Base-by-base conservation (phyloP, 305 asterid species). In the Euphrasia arctica region DNA sequence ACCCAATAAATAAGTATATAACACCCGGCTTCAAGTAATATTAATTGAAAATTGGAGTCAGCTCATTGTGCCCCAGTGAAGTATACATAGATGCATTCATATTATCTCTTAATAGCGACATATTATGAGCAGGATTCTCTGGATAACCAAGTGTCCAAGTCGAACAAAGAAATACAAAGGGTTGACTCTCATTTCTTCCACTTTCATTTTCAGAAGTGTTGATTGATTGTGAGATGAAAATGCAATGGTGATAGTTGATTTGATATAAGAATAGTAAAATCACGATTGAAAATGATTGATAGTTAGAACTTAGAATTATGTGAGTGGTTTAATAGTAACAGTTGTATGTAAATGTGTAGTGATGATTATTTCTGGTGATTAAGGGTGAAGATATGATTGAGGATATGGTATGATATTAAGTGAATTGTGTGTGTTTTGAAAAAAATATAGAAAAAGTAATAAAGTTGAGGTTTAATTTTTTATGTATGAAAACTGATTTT, bases 1-100 rank as follows among this genome's bases (percentile, higher is more conserved):
- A 2, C 42, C 61, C 67, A 67, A 50, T 27, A 54, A 66, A 50
- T 62, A 55, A 57, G 10, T 27, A 54, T 63, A 50, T 62, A 55
- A 57, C 58, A 42, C 65, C 59, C 42, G 11, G 66, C 49, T 50
- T 49, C 50, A 64, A 28, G 13, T 42, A 28, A 54, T 54, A 11
- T 14, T 64, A 27, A 18, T 27, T 42, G 51, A 58, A n/a, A 31
- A 59, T 31, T 31, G 5, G 54, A 58, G 64, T 36, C 63, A 50
- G 60, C 60, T 52, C 60, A 59, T 47, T 11, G 60, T 36, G 36
- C 28, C 58, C 39, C 47, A 47, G 52, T 67, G 58, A 42, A 47
- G 56, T 41, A 58, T 4, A 25, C n/a, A 10, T 36, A 59, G 45
- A 47, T 43, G 52, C 60, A 57, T 43, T 47, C 34, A n/a, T 42